Evolutionary conservation across 768 basidiomycete species (phyloP), one percentile per base, ranked within the genome.

Genomic region (Phylloporus sp.): DNA sequence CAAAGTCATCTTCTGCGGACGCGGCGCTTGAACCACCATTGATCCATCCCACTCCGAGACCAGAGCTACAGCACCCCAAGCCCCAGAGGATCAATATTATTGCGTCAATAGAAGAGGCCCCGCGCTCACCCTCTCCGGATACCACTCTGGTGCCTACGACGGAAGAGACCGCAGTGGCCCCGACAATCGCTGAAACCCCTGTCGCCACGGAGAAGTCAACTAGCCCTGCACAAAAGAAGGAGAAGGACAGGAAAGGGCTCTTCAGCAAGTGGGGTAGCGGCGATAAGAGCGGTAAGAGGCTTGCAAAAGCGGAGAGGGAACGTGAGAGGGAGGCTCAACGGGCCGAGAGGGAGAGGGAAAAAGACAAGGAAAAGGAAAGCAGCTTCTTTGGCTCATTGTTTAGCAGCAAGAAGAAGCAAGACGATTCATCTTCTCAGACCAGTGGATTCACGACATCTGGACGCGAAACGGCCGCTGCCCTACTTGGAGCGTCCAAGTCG

Each of bases 321-420:
- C 72, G 64, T 46, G 77, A 80, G 59, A 79, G 78, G 65, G 78
- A 80, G 55, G 74, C 46, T 16, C 69, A 67, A 44, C 63, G 68
- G 20, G 45, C 76, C 39, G 80, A 85, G 58, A 81, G 80, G 62
- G 77, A 77, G 49, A 49, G 20, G 26, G 46, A 47, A 6, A 76
- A 76, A 55, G 64, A 59, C 26, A 80, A 80, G 60, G 77, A 76
- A 54, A 76, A 77, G 57, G 86, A 88, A n/a, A 72, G 81, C 18
- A 79, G 92, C 2, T 97, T 97, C 75, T 92, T 98, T 58, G 92
- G 93, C 2, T 91, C 91, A 11, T 75, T 97, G 4, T 97, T 97
- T 66, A 85, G 91, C 22, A 77, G 85, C 57, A 84, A 80, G 67
- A 92, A 90, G 78, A 97, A 94, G 78, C 85, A 84, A 59, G 86